Evolutionary conservation across 2,329 filamentous ascomycete genomes (phyloP).

Genomic region (Fusarium chuoi): DNA sequence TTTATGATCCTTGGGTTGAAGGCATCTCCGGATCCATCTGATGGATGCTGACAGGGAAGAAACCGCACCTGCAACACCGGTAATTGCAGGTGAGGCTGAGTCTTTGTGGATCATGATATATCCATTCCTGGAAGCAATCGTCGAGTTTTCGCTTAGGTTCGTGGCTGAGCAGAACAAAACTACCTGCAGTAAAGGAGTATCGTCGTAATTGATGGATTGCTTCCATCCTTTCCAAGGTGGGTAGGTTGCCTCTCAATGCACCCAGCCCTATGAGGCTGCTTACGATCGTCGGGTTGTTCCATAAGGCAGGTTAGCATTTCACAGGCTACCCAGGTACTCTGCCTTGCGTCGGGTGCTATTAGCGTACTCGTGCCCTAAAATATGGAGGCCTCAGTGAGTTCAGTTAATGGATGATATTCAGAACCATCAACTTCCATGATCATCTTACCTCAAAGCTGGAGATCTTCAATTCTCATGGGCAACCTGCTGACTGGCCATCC

Average conservation of each 20-base stretch:
- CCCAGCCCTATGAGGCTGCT: constrained; percentile 22
- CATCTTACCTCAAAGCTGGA: background rate
- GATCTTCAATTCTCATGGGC: background rate
- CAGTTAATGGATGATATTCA: background rate
- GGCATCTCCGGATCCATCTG: constrained; percentile 22
- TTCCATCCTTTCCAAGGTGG: constrained; percentile 3
- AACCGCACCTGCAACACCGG: constrained; percentile 3
- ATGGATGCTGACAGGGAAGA: constrained; percentile 15
- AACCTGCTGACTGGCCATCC: background rate
- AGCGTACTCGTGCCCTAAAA: background rate
- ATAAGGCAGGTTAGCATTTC: background rate
- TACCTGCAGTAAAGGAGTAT: background rate
- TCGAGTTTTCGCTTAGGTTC: constrained; percentile 11
- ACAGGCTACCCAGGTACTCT: background rate
- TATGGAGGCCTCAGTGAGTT: constrained; percentile 8
- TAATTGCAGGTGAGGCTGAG: constrained; percentile 24
- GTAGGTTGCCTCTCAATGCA: constrained; percentile 17
- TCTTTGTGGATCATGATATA: constrained; percentile 8
- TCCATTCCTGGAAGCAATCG: background rate
- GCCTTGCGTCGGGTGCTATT: background rate
- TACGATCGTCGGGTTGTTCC: background rate
- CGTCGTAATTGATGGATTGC: constrained; percentile 5
- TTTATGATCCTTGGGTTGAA: constrained; percentile 3
- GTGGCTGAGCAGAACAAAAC: constrained; percentile 15
- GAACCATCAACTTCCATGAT: background rate